Evolutionary conservation across 2,329 filamentous ascomycete genomes (phyloP).

Genomic region (Microdochium bolleyi): DNA sequence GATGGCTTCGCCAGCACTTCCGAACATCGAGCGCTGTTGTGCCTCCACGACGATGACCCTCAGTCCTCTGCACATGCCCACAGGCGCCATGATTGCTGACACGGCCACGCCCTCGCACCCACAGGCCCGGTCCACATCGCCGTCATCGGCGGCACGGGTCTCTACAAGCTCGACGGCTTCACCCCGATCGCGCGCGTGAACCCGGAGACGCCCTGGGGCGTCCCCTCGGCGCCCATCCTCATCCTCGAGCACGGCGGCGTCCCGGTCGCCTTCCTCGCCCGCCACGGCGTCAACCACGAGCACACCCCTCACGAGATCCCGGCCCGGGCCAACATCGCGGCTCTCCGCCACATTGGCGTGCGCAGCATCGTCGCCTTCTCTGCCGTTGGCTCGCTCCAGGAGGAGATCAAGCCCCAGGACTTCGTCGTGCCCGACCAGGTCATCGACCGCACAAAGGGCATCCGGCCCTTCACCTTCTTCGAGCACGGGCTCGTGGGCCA

Average conservation of each 20-base stretch:
- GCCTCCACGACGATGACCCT: background rate
- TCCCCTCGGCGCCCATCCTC: conserved; percentile 31
- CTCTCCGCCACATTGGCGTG: conserved; percentile 83
- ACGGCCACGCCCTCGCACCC: background rate
- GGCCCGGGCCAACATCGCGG: conserved; percentile 92
- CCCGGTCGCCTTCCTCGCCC: conserved; percentile 85
- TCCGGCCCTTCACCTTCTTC: conserved; percentile 94
- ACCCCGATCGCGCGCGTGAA: conserved; percentile 73
- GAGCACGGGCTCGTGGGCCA: conserved; percentile 87
- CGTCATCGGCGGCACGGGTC: conserved; percentile 88
- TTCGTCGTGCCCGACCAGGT: conserved; percentile 95
- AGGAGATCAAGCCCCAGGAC: conserved; percentile 90
- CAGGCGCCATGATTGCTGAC: background rate
- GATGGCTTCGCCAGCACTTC: background rate
- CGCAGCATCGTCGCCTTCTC: conserved; percentile 90
- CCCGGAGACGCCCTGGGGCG: conserved; percentile 80
- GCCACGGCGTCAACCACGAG: conserved; percentile 85
- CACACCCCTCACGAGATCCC: conserved; percentile 93
- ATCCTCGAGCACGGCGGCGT: conserved; percentile 60
- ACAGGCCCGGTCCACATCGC: conserved; percentile 70
- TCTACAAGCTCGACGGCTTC: conserved; percentile 81
- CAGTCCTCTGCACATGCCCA: too few species aligned
- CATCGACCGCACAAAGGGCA: conserved; percentile 94
- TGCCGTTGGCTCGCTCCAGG: conserved; percentile 85
- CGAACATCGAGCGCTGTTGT: background rate